Conservation (phyloP, 352 stramenopile species). For the Globisporangium recalcitrans region DNA sequence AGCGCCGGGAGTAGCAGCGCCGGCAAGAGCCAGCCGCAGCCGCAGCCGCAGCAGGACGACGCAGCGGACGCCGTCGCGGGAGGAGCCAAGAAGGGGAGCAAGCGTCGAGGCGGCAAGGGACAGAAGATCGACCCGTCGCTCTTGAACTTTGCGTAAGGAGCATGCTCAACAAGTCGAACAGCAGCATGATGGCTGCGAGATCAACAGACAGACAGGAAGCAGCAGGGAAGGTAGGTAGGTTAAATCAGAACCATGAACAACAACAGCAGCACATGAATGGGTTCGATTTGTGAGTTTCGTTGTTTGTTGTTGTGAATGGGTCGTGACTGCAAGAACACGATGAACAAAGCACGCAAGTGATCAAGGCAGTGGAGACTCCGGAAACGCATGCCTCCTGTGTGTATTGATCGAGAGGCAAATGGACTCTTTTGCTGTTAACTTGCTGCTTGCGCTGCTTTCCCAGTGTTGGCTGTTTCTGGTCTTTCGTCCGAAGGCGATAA, state of each 20-base stretch:
- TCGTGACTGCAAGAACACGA: too few relatives aligned
- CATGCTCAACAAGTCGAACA: neutral
- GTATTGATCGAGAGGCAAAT: neutral
- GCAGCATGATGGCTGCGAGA: neutral
- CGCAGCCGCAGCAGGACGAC: conserved; percentile 15
- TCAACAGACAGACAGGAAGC: neutral
- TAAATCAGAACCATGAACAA: conserved; percentile 1
- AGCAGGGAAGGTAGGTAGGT: neutral
- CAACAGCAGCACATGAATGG: neutral
- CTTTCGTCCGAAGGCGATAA: conserved; percentile 1
- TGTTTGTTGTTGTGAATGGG: too few relatives aligned
- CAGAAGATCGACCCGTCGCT: conserved; percentile 74
- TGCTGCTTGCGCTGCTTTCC: neutral
- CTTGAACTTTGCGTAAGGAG: conserved; percentile 37
- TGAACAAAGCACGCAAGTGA: neutral
- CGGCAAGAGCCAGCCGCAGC: conserved; percentile 19
- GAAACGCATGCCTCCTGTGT: neutral
- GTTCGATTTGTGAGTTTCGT: neutral
- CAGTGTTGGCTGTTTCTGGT: neutral
- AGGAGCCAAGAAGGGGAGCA: conserved; percentile 40
- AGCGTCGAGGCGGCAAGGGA: conserved; percentile 49
- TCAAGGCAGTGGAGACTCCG: neutral
- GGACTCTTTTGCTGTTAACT: neutral
- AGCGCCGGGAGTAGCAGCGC: conserved; percentile 1
- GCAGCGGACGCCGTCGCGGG: conserved; percentile 19